Percentiles rank a stretch among this genome's conserved stretches.
Evolutionary conservation across 129 eudicot genomes (phyloP).

Genomic region (Calendula officinalis): DNA sequence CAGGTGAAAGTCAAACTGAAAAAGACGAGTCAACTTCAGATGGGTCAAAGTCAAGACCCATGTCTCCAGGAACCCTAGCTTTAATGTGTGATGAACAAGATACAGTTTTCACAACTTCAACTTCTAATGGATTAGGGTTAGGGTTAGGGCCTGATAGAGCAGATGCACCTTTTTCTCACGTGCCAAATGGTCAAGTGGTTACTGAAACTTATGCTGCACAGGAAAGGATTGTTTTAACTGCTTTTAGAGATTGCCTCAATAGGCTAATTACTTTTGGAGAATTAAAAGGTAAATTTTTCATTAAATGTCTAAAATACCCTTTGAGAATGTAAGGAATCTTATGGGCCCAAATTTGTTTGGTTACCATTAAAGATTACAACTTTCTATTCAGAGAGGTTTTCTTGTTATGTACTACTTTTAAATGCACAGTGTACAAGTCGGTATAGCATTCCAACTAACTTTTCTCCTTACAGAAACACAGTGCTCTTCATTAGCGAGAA

Average conservation of each 20-base stretch:
- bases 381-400: neutral
- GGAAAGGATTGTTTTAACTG: conserved; percentile 71
- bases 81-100: conserved; percentile 96
- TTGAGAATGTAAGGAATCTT: neutral
- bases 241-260: conserved; percentile 83
- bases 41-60: conserved; percentile 55
- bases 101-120: conserved; percentile 50
- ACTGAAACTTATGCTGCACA: conserved; percentile 68
- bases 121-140: conserved; percentile 34
- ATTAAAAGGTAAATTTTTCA: conserved; percentile 58
- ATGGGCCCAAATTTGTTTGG: neutral
- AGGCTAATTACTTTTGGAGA: conserved; percentile 77
- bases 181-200: conserved; percentile 44
- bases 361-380: neutral
- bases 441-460: conserved; percentile 1
- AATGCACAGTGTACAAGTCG: neutral
- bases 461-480: conserved; percentile 48
- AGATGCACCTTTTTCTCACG: conserved; percentile 34
- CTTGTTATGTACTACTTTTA: neutral
- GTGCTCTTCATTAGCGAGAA: conserved; percentile 61
- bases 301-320: conserved; percentile 16
- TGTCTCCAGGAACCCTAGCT: conserved; percentile 91
- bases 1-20: conserved; percentile 41
- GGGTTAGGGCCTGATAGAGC: conserved; percentile 29
- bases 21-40: conserved; percentile 53